Evolutionary conservation across 495 filamentous ascomycete genomes (phyloP), one percentile per base, ranked within the genome.

Genomic region (Stereocaulon alpinum): DNA sequence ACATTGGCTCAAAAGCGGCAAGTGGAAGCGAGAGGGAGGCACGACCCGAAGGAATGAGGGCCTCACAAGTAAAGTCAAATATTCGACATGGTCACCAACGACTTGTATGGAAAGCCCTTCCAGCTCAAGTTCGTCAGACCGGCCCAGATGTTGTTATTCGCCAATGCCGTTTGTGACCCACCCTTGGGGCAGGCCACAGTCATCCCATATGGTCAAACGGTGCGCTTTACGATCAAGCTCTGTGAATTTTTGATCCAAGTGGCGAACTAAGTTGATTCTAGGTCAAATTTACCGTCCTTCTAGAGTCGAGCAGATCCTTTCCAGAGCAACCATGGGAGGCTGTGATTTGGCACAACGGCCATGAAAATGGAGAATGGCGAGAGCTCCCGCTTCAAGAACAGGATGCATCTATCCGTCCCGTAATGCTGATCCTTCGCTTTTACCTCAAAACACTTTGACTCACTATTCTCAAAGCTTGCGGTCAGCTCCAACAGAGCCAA

Each of bases 341-440:
- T 6, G 77, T 84, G 37, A 72, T 95, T 1, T 95, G 89, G 89
- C 82, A 91, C 65, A 86, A 87, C 29, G 77, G 81, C 51, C 59
- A 65, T 43, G 66, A 66, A 47, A 64, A 50, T 62, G 63, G 48
- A 27, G 68, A 76, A 47, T 78, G 68, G 72, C 65, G 57, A 44
- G 66, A 70, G n/a, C 65, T 76, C 44, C 67, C 66, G 24, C 70
- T 74, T 49, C 60, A 66, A 44, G 65, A 68, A 58, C 40, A 62
- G 15, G 34, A 68, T 12, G 55, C 66, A 3, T 15, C 70, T 65
- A 55, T 68, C 56, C 52, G 69, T 40, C 55, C 75, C 70, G 41
- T 81, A 71, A 72, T 40, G 60, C 29, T 48, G 62, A 6, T n/a
- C 30, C n/a, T 63, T 30, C 61, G 59, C 7, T 20, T 58, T 50